Evolutionary conservation across 2,329 filamentous ascomycete genomes (phyloP).

Genomic region (Byssoonygena ceratinophila): DNA sequence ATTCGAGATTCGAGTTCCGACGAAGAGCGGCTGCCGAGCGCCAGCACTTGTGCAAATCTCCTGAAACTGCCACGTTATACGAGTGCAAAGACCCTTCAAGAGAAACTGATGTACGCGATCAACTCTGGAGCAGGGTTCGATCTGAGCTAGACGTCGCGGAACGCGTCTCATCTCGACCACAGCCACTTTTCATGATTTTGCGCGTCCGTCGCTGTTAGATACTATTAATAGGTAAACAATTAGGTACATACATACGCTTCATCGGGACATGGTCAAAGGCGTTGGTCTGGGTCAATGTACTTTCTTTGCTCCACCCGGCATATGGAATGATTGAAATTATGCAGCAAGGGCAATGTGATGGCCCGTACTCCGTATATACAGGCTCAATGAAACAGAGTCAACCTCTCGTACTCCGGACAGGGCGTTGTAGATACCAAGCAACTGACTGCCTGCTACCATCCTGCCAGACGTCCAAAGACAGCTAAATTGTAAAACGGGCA

Average conservation of each 20-base stretch:
- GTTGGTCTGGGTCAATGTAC: background rate
- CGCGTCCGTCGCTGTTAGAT: background rate
- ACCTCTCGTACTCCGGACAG: too few relatives aligned
- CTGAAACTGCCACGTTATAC: slow-evolving; percentile 81
- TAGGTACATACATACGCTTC: background rate
- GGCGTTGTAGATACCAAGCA: too few relatives aligned
- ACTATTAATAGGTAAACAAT: background rate
- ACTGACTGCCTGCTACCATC: too few relatives aligned
- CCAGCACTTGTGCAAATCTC: slow-evolving; percentile 91
- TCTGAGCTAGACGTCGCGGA: slow-evolving; percentile 42
- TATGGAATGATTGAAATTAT: background rate
- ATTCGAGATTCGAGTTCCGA: slow-evolving; percentile 76
- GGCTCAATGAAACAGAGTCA: too few relatives aligned
- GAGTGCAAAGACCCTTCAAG: slow-evolving; percentile 53
- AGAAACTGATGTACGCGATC: slow-evolving; percentile 81
- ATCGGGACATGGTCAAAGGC: background rate
- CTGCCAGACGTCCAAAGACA: too few relatives aligned
- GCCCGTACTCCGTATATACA: too few relatives aligned
- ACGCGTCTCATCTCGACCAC: too few relatives aligned
- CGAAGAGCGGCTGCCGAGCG: slow-evolving; percentile 71
- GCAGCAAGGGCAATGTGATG: too few relatives aligned
- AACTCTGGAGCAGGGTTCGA: slow-evolving; percentile 90
- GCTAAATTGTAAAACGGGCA: too few relatives aligned
- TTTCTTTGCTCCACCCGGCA: background rate
- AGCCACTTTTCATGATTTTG: background rate